Conservation (phyloP, 805 yeast genomes). For the Ogataea chonburiensis region DNA sequence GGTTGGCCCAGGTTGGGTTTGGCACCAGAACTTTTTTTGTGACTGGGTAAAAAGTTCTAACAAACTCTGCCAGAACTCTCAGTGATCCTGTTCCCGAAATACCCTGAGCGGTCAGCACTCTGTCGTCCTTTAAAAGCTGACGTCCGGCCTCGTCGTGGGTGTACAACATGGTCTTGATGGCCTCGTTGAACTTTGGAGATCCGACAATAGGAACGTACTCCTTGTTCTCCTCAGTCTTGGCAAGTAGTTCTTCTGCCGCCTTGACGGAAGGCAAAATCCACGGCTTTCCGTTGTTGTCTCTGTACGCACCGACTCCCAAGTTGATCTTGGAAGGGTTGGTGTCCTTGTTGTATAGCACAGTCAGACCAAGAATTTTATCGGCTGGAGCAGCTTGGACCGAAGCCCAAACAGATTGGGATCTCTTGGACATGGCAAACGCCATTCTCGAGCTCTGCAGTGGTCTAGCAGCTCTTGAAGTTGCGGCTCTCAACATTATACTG, state of each 20-base stretch:
- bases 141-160: slow-evolving; percentile 61
- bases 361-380: slow-evolving; percentile 80
- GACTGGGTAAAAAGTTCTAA: slow-evolving; percentile 55
- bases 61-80: slow-evolving; percentile 78
- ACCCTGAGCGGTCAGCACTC: slow-evolving; percentile 84
- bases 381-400: slow-evolving; percentile 58
- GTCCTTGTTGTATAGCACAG: slow-evolving; percentile 73
- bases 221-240: slow-evolving; percentile 57
- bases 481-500: slow-evolving; percentile 22
- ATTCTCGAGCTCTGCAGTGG: slow-evolving; percentile 6
- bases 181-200: slow-evolving; percentile 58
- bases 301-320: slow-evolving; percentile 89
- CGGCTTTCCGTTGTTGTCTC: slow-evolving; percentile 85
- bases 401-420: slow-evolving; percentile 33
- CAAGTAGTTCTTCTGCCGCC: slow-evolving; percentile 56
- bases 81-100: slow-evolving; percentile 95
- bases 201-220: slow-evolving; percentile 90
- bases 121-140: slow-evolving; percentile 52
- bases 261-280: slow-evolving; percentile 79
- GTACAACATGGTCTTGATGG: slow-evolving; percentile 71
- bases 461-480: slow-evolving; percentile 11
- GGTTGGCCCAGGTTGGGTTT: slow-evolving; percentile 94
- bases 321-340: slow-evolving; percentile 51
- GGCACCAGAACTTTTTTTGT: slow-evolving; percentile 64
- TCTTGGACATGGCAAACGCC: slow-evolving; percentile 16